Percentiles rank a stretch among this genome's conserved stretches.
phyloP scores from a whole-genome alignment of 1,139 yeast genomes.

The Hyphopichia pseudoburtonii region DNA sequence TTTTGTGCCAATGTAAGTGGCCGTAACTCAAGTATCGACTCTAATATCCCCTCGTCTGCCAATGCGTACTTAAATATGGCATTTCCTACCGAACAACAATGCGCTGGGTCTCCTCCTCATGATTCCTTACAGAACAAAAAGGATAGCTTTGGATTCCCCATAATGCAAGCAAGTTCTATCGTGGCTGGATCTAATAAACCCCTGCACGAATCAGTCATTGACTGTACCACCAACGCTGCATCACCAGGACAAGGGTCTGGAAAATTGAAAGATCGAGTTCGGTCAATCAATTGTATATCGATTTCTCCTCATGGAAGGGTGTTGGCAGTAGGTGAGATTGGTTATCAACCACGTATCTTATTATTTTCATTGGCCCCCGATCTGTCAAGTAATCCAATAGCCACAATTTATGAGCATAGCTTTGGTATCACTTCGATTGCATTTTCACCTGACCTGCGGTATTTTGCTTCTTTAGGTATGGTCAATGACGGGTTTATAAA shows the following conservation, averaged over 20 bases:
- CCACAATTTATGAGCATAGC: constrained; percentile 57
- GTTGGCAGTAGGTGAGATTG: constrained; percentile 67
- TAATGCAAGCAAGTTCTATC: constrained; percentile 21
- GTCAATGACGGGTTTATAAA: constrained; percentile 65
- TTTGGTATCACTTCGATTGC: constrained; percentile 57
- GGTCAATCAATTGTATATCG: constrained; percentile 55
- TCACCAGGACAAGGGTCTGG: not conserved
- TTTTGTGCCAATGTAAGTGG: constrained; percentile 46
- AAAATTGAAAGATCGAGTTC: constrained; percentile 44
- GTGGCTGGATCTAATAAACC: constrained; percentile 3
- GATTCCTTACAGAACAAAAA: constrained; percentile 11
- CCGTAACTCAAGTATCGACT: not conserved
- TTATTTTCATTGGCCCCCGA: constrained; percentile 58
- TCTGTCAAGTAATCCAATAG: constrained; percentile 47
- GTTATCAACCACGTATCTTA: constrained; percentile 63
- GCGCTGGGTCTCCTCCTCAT: not conserved
- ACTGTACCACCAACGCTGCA: not conserved
- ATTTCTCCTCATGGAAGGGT: constrained; percentile 52
- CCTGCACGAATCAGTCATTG: not conserved
- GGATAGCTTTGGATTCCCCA: constrained; percentile 38
- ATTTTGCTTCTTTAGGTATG: constrained; percentile 59
- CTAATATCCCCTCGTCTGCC: constrained; percentile 17
- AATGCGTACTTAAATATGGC: constrained; percentile 35
- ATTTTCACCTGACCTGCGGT: constrained; percentile 60
- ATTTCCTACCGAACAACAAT: constrained; percentile 8